Evolutionary conservation across 2,329 filamentous ascomycete species (phyloP).

Genomic region (Colletotrichum sp.): DNA sequence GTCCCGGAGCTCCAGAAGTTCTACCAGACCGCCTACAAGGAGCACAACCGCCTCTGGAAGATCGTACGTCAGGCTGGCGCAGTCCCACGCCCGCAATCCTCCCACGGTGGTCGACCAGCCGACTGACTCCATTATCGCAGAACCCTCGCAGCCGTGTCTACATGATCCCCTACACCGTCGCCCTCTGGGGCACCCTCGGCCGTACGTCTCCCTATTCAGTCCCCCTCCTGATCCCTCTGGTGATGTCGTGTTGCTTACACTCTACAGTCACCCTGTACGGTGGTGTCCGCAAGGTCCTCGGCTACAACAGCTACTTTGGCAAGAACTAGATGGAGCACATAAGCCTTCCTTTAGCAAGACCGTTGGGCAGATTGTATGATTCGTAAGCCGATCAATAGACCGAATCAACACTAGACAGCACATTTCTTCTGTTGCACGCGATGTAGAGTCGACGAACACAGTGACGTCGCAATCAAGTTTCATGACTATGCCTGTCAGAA

Average conservation of each 20-base stretch:
- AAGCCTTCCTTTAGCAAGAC: neutral
- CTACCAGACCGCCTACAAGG: slow-evolving; percentile 76
- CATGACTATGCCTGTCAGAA: slow-evolving; percentile 1
- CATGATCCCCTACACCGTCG: slow-evolving; percentile 71
- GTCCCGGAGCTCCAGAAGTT: slow-evolving; percentile 77
- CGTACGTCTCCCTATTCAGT: slow-evolving; percentile 52
- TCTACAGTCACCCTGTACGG: slow-evolving; percentile 67
- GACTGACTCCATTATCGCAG: slow-evolving; percentile 40
- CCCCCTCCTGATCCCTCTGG: neutral
- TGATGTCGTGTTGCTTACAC: slow-evolving; percentile 24
- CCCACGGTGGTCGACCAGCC: neutral
- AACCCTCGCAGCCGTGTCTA: slow-evolving; percentile 68
- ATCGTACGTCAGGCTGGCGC: slow-evolving; percentile 66
- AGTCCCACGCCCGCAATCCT: neutral
- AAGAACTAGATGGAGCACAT: slow-evolving; percentile 46
- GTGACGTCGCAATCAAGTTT: neutral
- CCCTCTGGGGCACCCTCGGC: slow-evolving; percentile 67
- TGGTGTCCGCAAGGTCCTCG: slow-evolving; percentile 74
- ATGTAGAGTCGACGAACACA: neutral
- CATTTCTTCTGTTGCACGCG: neutral
- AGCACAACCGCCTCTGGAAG: slow-evolving; percentile 74
- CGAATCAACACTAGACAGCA: neutral
- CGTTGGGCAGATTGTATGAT: slow-evolving; percentile 7
- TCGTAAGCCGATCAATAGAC: slow-evolving; percentile 16
- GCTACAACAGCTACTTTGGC: slow-evolving; percentile 81